These are phyloP conservation scores for Diospyros lotus DNA, from an alignment of 148 eudicot species.

Conservation along the genomic window DNA sequence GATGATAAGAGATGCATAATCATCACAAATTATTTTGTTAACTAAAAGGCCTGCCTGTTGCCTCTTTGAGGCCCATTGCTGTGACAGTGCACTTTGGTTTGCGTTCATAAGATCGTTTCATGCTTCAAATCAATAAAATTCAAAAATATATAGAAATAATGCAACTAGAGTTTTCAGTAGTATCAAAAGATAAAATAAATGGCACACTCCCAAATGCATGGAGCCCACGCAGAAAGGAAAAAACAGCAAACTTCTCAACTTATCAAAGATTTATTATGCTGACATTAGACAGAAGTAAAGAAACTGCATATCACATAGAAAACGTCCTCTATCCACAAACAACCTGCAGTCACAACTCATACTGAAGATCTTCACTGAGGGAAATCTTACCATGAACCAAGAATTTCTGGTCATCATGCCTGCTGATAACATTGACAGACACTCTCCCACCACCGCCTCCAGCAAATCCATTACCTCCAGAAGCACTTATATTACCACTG, in stretches of 20 bases:
- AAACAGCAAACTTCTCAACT: too few relatives aligned
- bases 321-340: not conserved
- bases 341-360: slow-evolving; percentile 1
- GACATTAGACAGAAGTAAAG: too few relatives aligned
- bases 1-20: not conserved
- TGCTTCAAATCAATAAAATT: too few relatives aligned
- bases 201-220: too few relatives aligned
- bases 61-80: not conserved
- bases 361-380: slow-evolving; percentile 1
- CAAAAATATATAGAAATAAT: too few relatives aligned
- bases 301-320: too few relatives aligned
- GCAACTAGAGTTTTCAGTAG: too few relatives aligned
- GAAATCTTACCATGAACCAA: slow-evolving; percentile 63
- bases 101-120: not conserved
- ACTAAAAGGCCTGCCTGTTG: not conserved
- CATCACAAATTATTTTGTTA: not conserved
- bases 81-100: not conserved
- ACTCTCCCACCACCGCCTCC: slow-evolving; percentile 99
- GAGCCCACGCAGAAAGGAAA: too few relatives aligned
- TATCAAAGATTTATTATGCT: too few relatives aligned
- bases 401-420: slow-evolving; percentile 61
- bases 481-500: slow-evolving; percentile 65
- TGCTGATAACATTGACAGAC: slow-evolving; percentile 56
- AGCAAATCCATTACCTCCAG: slow-evolving; percentile 94
- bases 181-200: too few relatives aligned